A percentile compares a stretch with the other conserved stretches of the same genome.
Evolutionary conservation across 83 land plant species (phyloP).

Genomic region (Thuja plicata): DNA sequence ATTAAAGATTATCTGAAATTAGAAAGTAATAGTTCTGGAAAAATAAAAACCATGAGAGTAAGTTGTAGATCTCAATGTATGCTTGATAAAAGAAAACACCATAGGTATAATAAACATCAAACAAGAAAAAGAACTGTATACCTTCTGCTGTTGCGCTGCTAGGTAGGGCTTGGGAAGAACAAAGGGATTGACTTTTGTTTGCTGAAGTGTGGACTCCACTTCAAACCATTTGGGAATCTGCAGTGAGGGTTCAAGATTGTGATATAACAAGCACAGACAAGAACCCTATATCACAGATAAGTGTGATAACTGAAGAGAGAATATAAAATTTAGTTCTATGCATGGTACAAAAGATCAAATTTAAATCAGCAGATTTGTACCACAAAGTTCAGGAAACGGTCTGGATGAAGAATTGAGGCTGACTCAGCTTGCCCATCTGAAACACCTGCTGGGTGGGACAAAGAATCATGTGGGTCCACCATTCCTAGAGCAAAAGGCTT

Average conservation of each 20-base stretch:
- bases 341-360: background rate
- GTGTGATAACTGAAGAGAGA: background rate
- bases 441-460: slow-evolving; percentile 87
- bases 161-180: slow-evolving; percentile 82
- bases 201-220: slow-evolving; percentile 43
- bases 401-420: slow-evolving; percentile 76
- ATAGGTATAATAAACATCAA: background rate
- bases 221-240: slow-evolving; percentile 92
- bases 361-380: slow-evolving; percentile 33
- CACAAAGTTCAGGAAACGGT: slow-evolving; percentile 79
- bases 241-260: slow-evolving; percentile 8
- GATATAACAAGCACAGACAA: background rate
- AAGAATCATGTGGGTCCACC: slow-evolving; percentile 95
- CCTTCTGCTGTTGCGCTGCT: slow-evolving; percentile 82
- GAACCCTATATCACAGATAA: background rate
- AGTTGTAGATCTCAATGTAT: background rate
- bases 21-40: background rate
- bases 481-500: slow-evolving; percentile 79
- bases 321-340: background rate
- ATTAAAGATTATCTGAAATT: background rate
- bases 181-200: slow-evolving; percentile 87
- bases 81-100: background rate
- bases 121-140: slow-evolving; percentile 24
- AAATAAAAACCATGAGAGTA: background rate
- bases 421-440: slow-evolving; percentile 95